Evolutionary conservation across 1,284 basidiomycete genomes (phyloP).

Genomic region (Peniophora sp.): DNA sequence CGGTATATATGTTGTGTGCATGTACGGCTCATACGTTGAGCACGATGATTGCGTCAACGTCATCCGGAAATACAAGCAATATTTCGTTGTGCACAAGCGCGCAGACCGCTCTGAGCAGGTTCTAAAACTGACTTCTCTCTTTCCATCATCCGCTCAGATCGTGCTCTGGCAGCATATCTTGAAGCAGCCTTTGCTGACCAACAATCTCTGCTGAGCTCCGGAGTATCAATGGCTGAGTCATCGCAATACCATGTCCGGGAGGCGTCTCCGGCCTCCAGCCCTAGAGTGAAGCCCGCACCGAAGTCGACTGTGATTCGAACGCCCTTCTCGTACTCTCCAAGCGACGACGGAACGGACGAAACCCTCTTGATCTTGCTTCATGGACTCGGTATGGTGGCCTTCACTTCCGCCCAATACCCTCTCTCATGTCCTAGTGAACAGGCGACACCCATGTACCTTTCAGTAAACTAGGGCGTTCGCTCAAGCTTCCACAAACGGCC

Average conservation of each 20-base stretch:
- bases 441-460: constrained; percentile 82
- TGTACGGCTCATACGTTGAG: no score
- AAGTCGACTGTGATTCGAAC: constrained; percentile 36
- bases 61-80: no score
- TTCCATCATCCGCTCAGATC: no score
- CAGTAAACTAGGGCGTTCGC: constrained; percentile 57
- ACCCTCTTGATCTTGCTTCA: constrained; percentile 85
- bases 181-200: no score
- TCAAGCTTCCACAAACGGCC: constrained; percentile 85
- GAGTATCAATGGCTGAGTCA: not conserved
- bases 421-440: constrained; percentile 20
- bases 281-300: constrained; percentile 47
- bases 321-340: constrained; percentile 57
- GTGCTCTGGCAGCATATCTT: no score
- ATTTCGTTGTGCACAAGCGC: no score
- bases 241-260: constrained; percentile 5
- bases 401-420: not conserved
- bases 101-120: no score
- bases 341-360: constrained; percentile 77
- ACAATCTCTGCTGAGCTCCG: no score
- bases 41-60: no score
- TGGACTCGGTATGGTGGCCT: constrained; percentile 62
- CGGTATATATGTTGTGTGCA: no score
- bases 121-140: no score
- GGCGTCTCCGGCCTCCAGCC: constrained; percentile 8